Conservation (phyloP, 2,329 filamentous ascomycete genomes). For the Gnomoniopsis smithogilvyi region DNA sequence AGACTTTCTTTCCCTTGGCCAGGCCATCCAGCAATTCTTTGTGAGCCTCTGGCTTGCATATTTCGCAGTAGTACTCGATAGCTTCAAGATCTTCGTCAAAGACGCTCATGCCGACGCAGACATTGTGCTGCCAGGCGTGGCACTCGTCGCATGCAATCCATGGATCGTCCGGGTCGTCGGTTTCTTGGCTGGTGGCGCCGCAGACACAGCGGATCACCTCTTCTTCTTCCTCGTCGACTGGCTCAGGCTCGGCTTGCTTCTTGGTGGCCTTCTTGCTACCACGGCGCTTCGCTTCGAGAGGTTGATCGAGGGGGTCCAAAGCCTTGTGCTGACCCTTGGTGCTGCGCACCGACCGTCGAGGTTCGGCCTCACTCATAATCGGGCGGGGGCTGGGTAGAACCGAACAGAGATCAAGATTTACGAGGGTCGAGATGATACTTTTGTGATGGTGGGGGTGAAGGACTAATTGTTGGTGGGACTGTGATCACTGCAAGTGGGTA, state of each 20-base stretch:
- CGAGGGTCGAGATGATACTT: too few species aligned
- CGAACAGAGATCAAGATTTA: too few species aligned
- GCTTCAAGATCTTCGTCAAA: slow-evolving; percentile 76
- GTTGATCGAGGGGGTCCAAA: slow-evolving; percentile 64
- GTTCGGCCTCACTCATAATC: slow-evolving; percentile 56
- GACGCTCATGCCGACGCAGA: slow-evolving; percentile 83
- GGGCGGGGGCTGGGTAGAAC: neutral
- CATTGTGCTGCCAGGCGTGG: slow-evolving; percentile 94
- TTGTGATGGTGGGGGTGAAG: neutral
- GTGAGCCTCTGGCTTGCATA: slow-evolving; percentile 82
- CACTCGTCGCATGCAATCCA: slow-evolving; percentile 97
- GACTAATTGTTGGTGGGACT: too few species aligned
- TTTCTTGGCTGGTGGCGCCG: slow-evolving; percentile 79
- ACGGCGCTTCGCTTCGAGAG: slow-evolving; percentile 51
- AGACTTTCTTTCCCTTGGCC: slow-evolving; percentile 76
- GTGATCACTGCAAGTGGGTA: too few species aligned
- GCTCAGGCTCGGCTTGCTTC: slow-evolving; percentile 56
- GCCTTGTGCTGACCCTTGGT: slow-evolving; percentile 97
- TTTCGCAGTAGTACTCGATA: slow-evolving; percentile 82
- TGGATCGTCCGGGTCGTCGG: slow-evolving; percentile 73
- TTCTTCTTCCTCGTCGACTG: slow-evolving; percentile 51
- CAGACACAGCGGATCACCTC: slow-evolving; percentile 92
- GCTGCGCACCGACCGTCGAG: slow-evolving; percentile 88
- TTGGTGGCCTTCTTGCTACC: slow-evolving; percentile 43
- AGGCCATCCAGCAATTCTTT: slow-evolving; percentile 76